These are phyloP conservation scores for Albophoma yamanashiensis DNA, from an alignment of 2,329 filamentous ascomycete species.

Conservation along the genomic window DNA sequence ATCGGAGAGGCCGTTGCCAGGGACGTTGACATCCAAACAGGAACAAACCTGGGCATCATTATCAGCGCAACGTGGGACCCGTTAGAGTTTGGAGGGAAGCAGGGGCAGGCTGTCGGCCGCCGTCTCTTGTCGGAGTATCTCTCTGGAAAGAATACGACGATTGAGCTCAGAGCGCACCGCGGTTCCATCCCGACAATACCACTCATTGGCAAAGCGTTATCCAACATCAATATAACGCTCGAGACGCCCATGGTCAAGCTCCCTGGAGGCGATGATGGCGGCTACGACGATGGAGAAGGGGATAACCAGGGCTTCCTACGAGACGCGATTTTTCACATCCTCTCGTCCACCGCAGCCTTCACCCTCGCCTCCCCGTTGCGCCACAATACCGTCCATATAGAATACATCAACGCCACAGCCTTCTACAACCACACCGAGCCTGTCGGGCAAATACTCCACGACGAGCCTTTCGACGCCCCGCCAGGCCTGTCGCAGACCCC, in stretches of 20 bases:
- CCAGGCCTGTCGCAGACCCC: constrained; percentile 67
- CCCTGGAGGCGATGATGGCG: constrained; percentile 33
- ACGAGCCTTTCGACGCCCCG: constrained; percentile 62
- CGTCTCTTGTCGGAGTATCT: constrained; percentile 77
- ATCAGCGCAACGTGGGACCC: constrained; percentile 71
- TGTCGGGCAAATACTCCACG: constrained; percentile 67
- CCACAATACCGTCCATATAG: constrained; percentile 64
- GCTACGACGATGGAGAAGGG: constrained; percentile 18
- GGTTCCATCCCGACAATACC: constrained; percentile 66
- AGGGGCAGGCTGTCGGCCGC: constrained; percentile 51
- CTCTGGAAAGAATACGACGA: constrained; percentile 75
- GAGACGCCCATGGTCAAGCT: constrained; percentile 56
- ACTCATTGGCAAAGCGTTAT: constrained; percentile 60
- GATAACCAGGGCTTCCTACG: constrained; percentile 60
- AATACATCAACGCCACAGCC: constrained; percentile 72
- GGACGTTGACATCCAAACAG: constrained; percentile 52
- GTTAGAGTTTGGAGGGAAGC: constrained; percentile 43
- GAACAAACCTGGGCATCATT: constrained; percentile 59
- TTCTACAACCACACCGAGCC: constrained; percentile 72
- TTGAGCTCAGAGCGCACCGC: constrained; percentile 63
- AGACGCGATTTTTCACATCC: constrained; percentile 75
- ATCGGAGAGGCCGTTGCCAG: constrained; percentile 65
- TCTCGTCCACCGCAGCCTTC: constrained; percentile 81
- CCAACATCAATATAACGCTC: constrained; percentile 59
- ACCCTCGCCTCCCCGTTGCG: constrained; percentile 68